Conservation (phyloP, 1,284 basidiomycete species). For the Leccinum pallidistipes region DNA sequence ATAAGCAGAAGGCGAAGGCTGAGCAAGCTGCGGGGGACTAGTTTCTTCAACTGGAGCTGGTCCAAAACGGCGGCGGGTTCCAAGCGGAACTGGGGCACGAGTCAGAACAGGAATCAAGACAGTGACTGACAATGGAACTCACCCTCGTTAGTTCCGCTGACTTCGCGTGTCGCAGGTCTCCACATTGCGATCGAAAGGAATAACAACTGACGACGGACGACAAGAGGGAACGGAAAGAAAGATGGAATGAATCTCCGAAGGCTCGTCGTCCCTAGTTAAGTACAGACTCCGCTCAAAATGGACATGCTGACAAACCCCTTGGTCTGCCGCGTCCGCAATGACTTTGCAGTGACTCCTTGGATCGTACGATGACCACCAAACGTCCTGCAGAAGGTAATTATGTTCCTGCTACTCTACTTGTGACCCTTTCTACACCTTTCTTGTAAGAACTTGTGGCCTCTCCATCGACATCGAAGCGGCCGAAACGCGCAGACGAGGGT, state of each 20-base stretch:
- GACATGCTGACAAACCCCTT: constrained; percentile 29
- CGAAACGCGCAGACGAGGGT: constrained; percentile 48
- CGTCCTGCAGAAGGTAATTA: constrained; percentile 31
- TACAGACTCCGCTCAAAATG: constrained; percentile 37
- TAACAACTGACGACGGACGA: constrained; percentile 9
- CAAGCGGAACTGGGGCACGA: constrained; percentile 60
- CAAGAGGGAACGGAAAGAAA: constrained; percentile 20
- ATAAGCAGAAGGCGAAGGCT: constrained; percentile 80
- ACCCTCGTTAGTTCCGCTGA: constrained; percentile 85
- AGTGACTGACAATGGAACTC: constrained; percentile 26
- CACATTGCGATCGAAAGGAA: constrained; percentile 61
- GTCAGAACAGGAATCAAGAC: constrained; percentile 10
- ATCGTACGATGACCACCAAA: constrained; percentile 27
- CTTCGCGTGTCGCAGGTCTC: constrained; percentile 83
- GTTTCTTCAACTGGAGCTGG: constrained; percentile 75
- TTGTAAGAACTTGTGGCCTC: constrained; percentile 25
- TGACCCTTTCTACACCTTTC: not conserved
- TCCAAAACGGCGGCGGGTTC: constrained; percentile 85
- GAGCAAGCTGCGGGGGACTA: constrained; percentile 78
- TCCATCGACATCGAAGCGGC: constrained; percentile 48
- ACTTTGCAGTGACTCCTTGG: not conserved
- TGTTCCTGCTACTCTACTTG: not conserved
- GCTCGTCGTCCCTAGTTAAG: constrained; percentile 17
- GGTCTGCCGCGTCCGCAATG: not conserved
- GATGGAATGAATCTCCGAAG: constrained; percentile 38